These are phyloP conservation scores for Cinchona pubescens DNA, from an alignment of 257 asterid genomes.

Conservation along the genomic window DNA sequence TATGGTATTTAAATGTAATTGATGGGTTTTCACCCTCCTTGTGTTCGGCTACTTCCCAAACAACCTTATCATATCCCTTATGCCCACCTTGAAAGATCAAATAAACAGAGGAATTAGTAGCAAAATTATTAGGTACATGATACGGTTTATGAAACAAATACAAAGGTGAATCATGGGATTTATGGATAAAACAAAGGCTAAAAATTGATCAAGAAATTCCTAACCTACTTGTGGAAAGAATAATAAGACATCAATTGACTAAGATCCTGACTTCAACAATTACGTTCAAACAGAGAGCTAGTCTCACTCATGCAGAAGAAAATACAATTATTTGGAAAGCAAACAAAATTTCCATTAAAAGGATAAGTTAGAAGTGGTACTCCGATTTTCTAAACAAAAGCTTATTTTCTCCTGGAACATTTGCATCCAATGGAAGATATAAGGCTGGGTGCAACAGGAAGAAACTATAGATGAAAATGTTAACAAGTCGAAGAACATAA, in stretches of 20 bases:
- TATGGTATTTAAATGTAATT: constrained; percentile 71
- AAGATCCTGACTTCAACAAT: neutral
- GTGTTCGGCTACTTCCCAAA: constrained; percentile 85
- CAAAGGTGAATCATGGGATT: neutral
- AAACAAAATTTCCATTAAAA: neutral
- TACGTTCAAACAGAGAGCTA: neutral
- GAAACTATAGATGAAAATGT: neutral
- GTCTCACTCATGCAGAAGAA: neutral
- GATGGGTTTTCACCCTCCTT: constrained; percentile 81
- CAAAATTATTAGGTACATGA: neutral
- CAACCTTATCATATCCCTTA: constrained; percentile 93
- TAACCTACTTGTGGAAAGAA: neutral
- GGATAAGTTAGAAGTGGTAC: neutral
- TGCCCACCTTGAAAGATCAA: constrained; percentile 62
- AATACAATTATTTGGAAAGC: neutral
- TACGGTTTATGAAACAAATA: neutral
- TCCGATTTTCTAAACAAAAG: neutral
- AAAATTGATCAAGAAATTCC: neutral
- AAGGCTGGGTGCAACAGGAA: neutral
- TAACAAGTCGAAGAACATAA: no score
- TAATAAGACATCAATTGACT: neutral
- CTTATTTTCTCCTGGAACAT: neutral
- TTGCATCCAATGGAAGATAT: neutral
- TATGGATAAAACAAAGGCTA: neutral
- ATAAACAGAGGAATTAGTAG: neutral